Evolutionary conservation across 2,329 filamentous ascomycete genomes (phyloP).

Genomic region (Fusarium setosum): DNA sequence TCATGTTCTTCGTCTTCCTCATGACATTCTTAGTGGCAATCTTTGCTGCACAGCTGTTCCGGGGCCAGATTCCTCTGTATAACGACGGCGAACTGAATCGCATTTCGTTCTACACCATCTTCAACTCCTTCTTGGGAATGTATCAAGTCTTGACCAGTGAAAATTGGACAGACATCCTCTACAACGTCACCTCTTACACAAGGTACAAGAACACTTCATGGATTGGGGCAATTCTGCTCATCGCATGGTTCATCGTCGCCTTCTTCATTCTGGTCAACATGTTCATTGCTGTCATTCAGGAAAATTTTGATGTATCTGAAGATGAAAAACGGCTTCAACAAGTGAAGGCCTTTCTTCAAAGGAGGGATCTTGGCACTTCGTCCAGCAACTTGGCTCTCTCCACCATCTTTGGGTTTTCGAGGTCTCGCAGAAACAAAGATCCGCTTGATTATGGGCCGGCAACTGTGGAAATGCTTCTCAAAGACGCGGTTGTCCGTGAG

Average conservation of each 20-base stretch:
- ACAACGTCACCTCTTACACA: slow-evolving; percentile 80
- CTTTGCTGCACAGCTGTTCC: slow-evolving; percentile 92
- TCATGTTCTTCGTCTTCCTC: slow-evolving; percentile 96
- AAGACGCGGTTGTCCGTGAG: slow-evolving; percentile 93
- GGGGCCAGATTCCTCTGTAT: slow-evolving; percentile 80
- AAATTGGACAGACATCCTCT: slow-evolving; percentile 92
- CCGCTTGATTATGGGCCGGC: slow-evolving; percentile 92
- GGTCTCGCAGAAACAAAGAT: slow-evolving; percentile 74
- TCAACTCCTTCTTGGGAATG: slow-evolving; percentile 97
- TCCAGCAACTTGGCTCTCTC: slow-evolving; percentile 81
- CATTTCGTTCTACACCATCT: slow-evolving; percentile 89
- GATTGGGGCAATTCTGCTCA: slow-evolving; percentile 91
- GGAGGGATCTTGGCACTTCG: slow-evolving; percentile 83
- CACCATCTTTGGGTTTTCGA: slow-evolving; percentile 73
- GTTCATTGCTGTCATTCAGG: slow-evolving; percentile 99
- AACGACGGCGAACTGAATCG: slow-evolving; percentile 72
- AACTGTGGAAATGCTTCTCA: slow-evolving; percentile 94
- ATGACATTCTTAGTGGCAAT: slow-evolving; percentile 95
- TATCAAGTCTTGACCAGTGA: slow-evolving; percentile 97
- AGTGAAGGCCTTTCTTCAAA: slow-evolving; percentile 92
- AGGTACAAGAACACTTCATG: slow-evolving; percentile 78
- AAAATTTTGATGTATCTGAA: slow-evolving; percentile 98
- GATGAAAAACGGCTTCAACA: slow-evolving; percentile 98
- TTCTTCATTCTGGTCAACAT: slow-evolving; percentile 98
- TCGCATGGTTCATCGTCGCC: slow-evolving; percentile 94